Base-by-base conservation (phyloP, 2,329 filamentous ascomycete genomes). In the Penicillium sp. region DNA sequence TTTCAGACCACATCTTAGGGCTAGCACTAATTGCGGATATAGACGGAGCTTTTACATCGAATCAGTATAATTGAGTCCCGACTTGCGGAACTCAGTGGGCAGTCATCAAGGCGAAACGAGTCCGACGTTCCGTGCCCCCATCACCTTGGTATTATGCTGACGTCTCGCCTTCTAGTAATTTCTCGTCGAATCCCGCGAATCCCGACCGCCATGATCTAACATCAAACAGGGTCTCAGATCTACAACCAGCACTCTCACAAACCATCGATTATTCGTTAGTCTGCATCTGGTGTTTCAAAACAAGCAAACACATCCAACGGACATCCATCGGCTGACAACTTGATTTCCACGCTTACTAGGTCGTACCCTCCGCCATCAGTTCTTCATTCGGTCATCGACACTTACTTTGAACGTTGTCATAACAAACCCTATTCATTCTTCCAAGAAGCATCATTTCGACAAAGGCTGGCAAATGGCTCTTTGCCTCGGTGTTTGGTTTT, bases 371-470 rank as follows among this genome's bases (percentile, higher is more conserved):
- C 62, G 2, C 17, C 20, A 1, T 23, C 57, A 1, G 56, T 66
- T 3, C 34, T 64, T 2, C 24, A 23, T 7, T 63, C 61, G 0
- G 46, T 65, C 5, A 55, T 66, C 4, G 57, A 62, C 24, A 63
- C 62, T 4, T 75, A 68, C 44, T 75, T 75, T 45, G 27, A 33
- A 7, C 68, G 63, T 39, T 66, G 62, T 21, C 72, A 75, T 26
- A 72, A 72, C 29, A 69, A 73, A 26, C 72, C 72, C 1, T 75
- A 75, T 52, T 68, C 62, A 0, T 72, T 68, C 47, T 72, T 75
- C 49, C 69, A 72, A 23, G 70, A 74, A 44, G 37, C 32, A 0
- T 62, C 52, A 2, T 75, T 75, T 45, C 64, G 70, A 4, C 55
- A 60, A 15, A 57, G 57, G 20, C 49, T 72, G 1, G 54, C 64